Conservation (phyloP, 2,329 filamentous ascomycete species). For the Colletotrichum sp. region DNA sequence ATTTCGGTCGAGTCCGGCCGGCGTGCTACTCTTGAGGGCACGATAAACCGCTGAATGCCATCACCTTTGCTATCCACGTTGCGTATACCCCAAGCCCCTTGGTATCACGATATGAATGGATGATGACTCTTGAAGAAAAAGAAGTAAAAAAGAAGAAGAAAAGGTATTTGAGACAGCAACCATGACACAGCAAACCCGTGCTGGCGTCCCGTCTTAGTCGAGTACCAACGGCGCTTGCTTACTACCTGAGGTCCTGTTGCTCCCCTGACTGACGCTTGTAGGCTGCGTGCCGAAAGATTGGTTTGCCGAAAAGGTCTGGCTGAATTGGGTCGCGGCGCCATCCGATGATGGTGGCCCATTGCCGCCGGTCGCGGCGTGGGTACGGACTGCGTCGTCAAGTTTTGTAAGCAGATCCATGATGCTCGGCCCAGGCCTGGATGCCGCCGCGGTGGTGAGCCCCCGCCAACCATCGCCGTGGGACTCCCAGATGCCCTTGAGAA, state of each 20-base stretch:
- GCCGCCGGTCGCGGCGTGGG: conserved; percentile 30
- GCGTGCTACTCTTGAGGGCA: not conserved
- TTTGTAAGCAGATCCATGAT: conserved; percentile 53
- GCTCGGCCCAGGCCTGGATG: conserved; percentile 41
- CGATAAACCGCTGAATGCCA: not conserved
- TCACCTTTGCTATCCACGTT: not conserved
- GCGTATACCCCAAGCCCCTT: not conserved
- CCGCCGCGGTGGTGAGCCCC: conserved; percentile 53
- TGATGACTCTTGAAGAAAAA: not conserved
- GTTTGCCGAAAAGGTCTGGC: conserved; percentile 15
- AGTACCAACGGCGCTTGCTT: conserved; percentile 19
- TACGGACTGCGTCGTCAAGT: conserved; percentile 52
- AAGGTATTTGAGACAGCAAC: not conserved
- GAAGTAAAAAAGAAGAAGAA: not conserved
- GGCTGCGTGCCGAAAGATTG: conserved; percentile 22
- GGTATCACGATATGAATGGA: not conserved
- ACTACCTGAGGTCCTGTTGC: conserved; percentile 12
- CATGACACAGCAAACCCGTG: not conserved
- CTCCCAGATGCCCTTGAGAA: conserved; percentile 52
- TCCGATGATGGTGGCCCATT: conserved; percentile 1
- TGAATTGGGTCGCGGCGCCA: conserved; percentile 10
- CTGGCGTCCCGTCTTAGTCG: conserved; percentile 1
- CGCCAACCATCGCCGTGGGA: conserved; percentile 49
- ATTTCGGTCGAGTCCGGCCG: not conserved
- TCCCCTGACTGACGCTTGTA: conserved; percentile 8